A percentile compares a stretch with the other conserved stretches of the same genome.
Evolutionary conservation across 805 yeast species (phyloP).

Genomic region (Zygoascus flipseniorum): DNA sequence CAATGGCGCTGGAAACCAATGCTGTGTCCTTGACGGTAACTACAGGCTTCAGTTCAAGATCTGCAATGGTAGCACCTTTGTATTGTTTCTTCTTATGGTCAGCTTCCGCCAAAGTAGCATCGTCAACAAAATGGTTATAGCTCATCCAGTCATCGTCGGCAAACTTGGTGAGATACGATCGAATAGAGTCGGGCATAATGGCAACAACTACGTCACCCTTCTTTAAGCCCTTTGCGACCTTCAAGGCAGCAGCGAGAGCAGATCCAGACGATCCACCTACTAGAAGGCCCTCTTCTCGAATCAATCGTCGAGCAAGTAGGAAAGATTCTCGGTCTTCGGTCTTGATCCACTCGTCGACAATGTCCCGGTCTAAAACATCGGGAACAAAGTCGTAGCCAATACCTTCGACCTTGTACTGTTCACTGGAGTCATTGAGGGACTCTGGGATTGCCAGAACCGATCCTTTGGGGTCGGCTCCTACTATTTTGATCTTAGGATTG

Average conservation of each 20-base stretch:
- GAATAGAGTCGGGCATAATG: conserved; percentile 76
- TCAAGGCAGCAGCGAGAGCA: conserved; percentile 70
- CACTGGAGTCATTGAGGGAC: conserved; percentile 50
- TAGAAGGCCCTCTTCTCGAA: conserved; percentile 75
- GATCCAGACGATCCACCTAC: conserved; percentile 89
- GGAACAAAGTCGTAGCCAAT: conserved; percentile 87
- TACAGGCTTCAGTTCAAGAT: conserved; percentile 69
- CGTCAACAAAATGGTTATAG: conserved; percentile 64
- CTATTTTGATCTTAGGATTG: conserved; percentile 49
- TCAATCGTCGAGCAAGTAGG: conserved; percentile 70
- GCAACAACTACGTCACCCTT: conserved; percentile 72
- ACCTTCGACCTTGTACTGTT: conserved; percentile 74
- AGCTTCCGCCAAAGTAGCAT: conserved; percentile 34
- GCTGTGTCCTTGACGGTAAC: conserved; percentile 59
- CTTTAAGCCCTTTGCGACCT: conserved; percentile 57
- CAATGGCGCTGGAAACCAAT: conserved; percentile 55
- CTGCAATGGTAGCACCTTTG: conserved; percentile 52
- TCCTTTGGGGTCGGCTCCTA: conserved; percentile 84
- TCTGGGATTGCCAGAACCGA: conserved; percentile 79
- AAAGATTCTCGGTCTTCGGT: conserved; percentile 78
- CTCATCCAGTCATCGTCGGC: conserved; percentile 90
- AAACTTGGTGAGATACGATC: conserved; percentile 80
- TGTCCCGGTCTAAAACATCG: conserved; percentile 58
- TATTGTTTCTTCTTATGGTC: conserved; percentile 31
- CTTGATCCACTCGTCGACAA: conserved; percentile 74